Conservation (phyloP, 805 yeast species). For the Ogataea minuta region DNA sequence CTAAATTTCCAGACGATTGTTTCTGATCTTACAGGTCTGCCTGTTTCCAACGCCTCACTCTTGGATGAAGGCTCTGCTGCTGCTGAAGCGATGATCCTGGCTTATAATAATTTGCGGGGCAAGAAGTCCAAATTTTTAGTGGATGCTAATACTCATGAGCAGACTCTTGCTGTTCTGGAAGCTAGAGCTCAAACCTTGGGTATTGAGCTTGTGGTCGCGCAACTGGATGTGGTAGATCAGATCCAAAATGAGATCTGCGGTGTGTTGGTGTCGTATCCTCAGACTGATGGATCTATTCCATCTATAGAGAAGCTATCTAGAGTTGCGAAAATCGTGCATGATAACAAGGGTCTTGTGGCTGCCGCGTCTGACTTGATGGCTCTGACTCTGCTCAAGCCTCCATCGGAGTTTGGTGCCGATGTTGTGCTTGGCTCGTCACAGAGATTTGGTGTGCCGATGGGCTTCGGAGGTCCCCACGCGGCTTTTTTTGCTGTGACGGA, state of each 20-base stretch:
- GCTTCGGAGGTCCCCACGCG: constrained; percentile 99
- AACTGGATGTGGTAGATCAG: constrained; percentile 43
- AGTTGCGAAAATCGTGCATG: constrained; percentile 66
- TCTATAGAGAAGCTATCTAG: constrained; percentile 46
- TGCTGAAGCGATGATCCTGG: constrained; percentile 91
- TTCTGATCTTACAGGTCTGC: constrained; percentile 86
- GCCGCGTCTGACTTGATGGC: constrained; percentile 94
- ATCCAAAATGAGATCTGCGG: constrained; percentile 58
- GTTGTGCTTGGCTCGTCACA: constrained; percentile 91
- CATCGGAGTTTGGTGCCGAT: constrained; percentile 85
- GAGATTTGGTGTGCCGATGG: constrained; percentile 96
- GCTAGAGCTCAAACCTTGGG: constrained; percentile 77
- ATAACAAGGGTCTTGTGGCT: constrained; percentile 69
- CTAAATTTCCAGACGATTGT: constrained; percentile 92
- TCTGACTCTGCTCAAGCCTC: constrained; percentile 79
- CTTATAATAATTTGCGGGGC: constrained; percentile 63
- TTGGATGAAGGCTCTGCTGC: constrained; percentile 98
- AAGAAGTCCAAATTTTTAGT: constrained; percentile 70
- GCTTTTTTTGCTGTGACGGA: constrained; percentile 91
- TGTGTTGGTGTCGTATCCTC: constrained; percentile 86
- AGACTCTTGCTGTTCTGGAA: constrained; percentile 74
- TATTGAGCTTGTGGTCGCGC: constrained; percentile 60
- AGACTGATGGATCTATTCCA: constrained; percentile 71
- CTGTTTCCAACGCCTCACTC: constrained; percentile 92
- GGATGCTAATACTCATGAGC: constrained; percentile 77